Conservation (phyloP, 495 filamentous ascomycete genomes). For the Aspergillus indologenus region DNA sequence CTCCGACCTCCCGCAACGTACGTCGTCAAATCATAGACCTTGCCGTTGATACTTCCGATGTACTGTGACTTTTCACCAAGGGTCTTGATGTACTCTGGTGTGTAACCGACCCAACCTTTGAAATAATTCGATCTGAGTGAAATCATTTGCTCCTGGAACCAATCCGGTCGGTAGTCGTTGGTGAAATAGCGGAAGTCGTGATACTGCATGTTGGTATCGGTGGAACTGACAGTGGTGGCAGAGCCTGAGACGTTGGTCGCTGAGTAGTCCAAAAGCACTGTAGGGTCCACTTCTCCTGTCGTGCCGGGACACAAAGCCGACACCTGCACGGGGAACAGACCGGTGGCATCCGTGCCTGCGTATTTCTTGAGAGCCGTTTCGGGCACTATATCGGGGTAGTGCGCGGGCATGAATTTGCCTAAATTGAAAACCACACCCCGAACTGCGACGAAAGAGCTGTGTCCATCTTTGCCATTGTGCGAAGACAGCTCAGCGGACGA, state of each 20-base stretch:
- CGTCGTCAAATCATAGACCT: conserved; percentile 87
- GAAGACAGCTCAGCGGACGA: conserved; percentile 71
- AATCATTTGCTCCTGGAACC: conserved; percentile 84
- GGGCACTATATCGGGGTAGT: conserved; percentile 77
- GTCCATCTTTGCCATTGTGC: conserved; percentile 68
- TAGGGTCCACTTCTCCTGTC: conserved; percentile 60
- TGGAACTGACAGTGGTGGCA: conserved; percentile 57
- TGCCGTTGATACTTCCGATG: conserved; percentile 75
- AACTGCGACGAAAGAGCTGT: conserved; percentile 68
- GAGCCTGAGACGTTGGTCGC: conserved; percentile 70
- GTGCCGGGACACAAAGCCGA: conserved; percentile 84
- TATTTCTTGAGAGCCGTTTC: conserved; percentile 68
- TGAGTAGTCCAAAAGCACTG: conserved; percentile 78
- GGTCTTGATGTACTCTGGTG: conserved; percentile 67
- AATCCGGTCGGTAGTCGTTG: conserved; percentile 79
- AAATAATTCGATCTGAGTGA: conserved; percentile 73
- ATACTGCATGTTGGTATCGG: conserved; percentile 73
- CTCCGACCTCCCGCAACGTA: conserved; percentile 77
- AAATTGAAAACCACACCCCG: conserved; percentile 89
- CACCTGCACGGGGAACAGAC: conserved; percentile 91
- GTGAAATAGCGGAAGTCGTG: conserved; percentile 90
- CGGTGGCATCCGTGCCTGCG: conserved; percentile 79
- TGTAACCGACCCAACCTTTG: conserved; percentile 87
- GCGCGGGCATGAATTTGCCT: conserved; percentile 64
- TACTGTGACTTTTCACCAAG: conserved; percentile 60